phyloP scores from a whole-genome alignment of 2,329 filamentous ascomycete genomes.

The Monosporascus sp. region DNA sequence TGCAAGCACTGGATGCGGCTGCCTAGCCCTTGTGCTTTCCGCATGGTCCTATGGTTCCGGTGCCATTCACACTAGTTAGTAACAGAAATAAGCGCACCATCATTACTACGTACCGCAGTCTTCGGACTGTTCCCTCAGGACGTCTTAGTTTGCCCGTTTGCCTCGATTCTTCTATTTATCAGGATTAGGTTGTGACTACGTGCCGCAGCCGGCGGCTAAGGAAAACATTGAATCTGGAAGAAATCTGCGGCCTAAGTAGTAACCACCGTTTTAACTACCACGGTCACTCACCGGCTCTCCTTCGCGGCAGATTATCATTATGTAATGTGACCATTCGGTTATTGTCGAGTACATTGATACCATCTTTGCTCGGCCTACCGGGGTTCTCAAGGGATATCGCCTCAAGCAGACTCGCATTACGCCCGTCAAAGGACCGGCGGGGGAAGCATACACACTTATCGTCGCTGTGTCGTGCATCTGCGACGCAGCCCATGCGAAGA shows the following conservation, averaged over 20 bases:
- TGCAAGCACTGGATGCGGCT: too few relatives aligned
- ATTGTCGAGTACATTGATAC: background rate
- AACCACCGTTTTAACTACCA: background rate
- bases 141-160: background rate
- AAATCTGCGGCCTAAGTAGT: background rate
- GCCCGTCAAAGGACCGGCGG: background rate
- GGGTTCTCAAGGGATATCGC: background rate
- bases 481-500: background rate
- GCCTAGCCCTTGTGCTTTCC: too few relatives aligned
- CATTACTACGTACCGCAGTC: conserved; percentile 1
- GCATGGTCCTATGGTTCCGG: too few relatives aligned
- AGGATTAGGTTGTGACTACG: background rate
- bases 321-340: background rate
- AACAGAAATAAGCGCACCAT: conserved; percentile 11
- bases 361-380: background rate
- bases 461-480: background rate
- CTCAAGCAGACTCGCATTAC: background rate
- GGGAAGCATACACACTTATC: background rate
- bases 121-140: background rate
- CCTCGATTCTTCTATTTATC: background rate
- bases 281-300: background rate
- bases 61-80: conserved; percentile 2
- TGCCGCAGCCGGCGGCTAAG: background rate
- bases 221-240: background rate
- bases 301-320: background rate